Base-by-base conservation (phyloP, 768 basidiomycete species). In the Artomyces pyxidatus region DNA sequence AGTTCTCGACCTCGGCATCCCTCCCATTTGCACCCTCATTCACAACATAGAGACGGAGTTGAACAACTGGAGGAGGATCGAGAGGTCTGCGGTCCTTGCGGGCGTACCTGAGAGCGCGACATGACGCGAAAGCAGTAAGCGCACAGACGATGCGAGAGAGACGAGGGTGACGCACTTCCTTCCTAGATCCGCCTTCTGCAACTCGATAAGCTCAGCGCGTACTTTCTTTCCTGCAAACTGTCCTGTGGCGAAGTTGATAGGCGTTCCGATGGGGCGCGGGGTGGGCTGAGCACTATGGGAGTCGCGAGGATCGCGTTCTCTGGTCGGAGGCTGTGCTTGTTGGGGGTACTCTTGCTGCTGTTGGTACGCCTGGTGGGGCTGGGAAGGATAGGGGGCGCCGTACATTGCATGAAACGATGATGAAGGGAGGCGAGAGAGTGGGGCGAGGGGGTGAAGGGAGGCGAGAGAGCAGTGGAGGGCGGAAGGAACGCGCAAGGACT, bases 171-270 rank as follows among this genome's bases (percentile, higher is more conserved):
- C 60, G 37, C 43, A 64, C 65, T 66, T 66, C 35, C 65, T 47
- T 1, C 63, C 65, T 14, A 66, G 55, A 58, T 66, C 63, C 7
- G 65, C 63, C 43, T 64, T 66, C 52, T 66, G 65, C 26, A 55
- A 27, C 40, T 60, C 65, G 49, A 54, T 45, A 47, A 51, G 55
- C 47, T 60, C 50, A 35, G 59, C 59, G 17, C 59, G 49, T 22
- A 63, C 55, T 7, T 59, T 59, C 49, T 56, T 58, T 22, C 65
- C 65, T 37, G 55, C 49, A 48, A 64, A 61, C 45, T 64, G 65
- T 16, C 65, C 65, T 14, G 54, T 54, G 19, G 54, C 43, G 25
- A 64, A 66, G 17, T 50, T 43, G 44, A 64, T 57, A 16, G 58
- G 61, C 23, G 46, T 46, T 21, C 64, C 64, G 30, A 65, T 63